A percentile compares a stretch with the other conserved stretches of the same genome.
Evolutionary conservation across 306 rosid genomes (phyloP).

Genomic region (Biancaea sappan): DNA sequence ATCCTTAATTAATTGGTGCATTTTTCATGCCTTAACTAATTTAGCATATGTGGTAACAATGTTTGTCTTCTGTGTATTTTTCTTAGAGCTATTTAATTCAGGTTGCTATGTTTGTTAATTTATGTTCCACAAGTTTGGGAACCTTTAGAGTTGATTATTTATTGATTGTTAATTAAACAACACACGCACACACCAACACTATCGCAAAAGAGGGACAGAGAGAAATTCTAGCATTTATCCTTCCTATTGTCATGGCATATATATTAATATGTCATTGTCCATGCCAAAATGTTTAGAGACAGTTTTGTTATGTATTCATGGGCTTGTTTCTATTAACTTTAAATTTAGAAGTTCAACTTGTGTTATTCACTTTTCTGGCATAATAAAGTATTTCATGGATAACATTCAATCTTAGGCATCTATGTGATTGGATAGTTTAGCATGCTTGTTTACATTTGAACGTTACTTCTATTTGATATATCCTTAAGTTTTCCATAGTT

Average conservation of each 20-base stretch:
- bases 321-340: not conserved
- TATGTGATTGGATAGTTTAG: not conserved
- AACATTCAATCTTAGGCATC: not conserved
- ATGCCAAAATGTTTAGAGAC: not conserved
- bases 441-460: too few species aligned
- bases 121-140: not conserved
- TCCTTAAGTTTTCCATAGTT: not conserved
- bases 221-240: not conserved
- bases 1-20: not conserved
- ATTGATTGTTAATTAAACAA: not conserved
- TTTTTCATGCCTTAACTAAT: not conserved
- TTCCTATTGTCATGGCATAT: not conserved
- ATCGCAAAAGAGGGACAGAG: not conserved
- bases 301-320: not conserved
- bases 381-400: not conserved
- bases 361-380: not conserved
- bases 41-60: not conserved
- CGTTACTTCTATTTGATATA: not conserved
- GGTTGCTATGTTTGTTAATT: not conserved
- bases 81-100: not conserved
- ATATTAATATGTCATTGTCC: not conserved
- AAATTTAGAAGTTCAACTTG: not conserved
- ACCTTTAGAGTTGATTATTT: not conserved
- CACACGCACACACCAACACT: not conserved
- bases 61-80: conserved; percentile 1